These are phyloP conservation scores for Phytopythium delawarense DNA, from an alignment of 352 stramenopile species.

Conservation along the genomic window DNA sequence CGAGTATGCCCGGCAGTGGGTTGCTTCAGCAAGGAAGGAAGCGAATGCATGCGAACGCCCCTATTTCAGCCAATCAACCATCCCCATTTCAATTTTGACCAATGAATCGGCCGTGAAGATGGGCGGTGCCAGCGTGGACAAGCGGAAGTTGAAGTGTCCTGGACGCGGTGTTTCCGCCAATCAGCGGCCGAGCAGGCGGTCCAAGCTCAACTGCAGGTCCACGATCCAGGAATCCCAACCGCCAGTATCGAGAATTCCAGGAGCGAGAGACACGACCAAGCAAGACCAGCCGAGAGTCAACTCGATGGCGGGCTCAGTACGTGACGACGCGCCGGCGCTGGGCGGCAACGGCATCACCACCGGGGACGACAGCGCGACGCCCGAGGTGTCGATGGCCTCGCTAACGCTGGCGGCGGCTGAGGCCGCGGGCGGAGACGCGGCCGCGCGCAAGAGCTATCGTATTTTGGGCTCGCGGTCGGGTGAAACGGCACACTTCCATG, in stretches of 20 bases:
- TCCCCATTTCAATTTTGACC: too few species aligned
- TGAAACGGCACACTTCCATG: conserved; percentile 5
- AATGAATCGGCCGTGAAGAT: too few species aligned
- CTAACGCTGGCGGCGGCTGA: not conserved
- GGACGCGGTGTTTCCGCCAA: too few species aligned
- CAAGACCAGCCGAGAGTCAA: not conserved
- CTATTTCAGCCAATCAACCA: too few species aligned
- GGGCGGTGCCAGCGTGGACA: too few species aligned
- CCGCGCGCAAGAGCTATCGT: conserved; percentile 21
- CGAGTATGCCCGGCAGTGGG: not conserved
- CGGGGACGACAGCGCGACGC: not conserved
- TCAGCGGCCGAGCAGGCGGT: too few species aligned
- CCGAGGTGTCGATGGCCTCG: not conserved
- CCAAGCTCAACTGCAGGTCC: too few species aligned
- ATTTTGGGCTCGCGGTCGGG: conserved; percentile 19
- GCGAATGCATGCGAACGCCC: too few species aligned
- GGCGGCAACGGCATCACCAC: not conserved
- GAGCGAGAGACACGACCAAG: conserved; percentile 3
- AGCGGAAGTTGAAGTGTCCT: too few species aligned
- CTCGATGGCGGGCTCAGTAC: conserved; percentile 11
- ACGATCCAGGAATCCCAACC: not conserved
- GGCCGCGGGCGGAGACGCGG: not conserved
- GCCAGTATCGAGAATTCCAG: conserved; percentile 5
- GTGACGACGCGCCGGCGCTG: not conserved
- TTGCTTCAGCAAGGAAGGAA: too few species aligned